Percentiles rank a stretch among this genome's conserved stretches.
phyloP scores from a whole-genome alignment of 1,284 basidiomycete species.

The Entoloma clypeatum region DNA sequence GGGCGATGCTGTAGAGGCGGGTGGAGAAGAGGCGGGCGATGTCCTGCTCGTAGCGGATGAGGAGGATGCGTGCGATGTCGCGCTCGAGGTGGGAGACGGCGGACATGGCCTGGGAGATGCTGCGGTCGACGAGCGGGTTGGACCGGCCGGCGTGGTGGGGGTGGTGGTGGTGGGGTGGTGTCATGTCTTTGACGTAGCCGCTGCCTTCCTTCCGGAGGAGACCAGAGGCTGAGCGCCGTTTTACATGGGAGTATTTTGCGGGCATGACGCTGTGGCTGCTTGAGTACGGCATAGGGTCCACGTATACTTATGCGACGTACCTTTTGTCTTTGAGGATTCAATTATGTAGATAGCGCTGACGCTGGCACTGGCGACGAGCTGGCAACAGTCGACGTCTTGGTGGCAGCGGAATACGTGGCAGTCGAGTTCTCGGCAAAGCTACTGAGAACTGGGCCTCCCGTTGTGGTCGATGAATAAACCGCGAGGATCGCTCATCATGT shows the following conservation, averaged over 20 bases:
- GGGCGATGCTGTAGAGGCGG: constrained; percentile 56
- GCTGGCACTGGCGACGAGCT: too few species aligned
- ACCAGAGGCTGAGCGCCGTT: constrained; percentile 48
- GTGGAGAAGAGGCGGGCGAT: constrained; percentile 68
- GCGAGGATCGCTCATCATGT: too few species aligned
- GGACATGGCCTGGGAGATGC: constrained; percentile 48
- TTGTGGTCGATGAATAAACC: too few species aligned
- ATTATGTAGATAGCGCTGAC: too few species aligned
- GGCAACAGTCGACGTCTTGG: too few species aligned
- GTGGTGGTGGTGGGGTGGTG: constrained; percentile 29
- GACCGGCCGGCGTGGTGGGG: too few species aligned
- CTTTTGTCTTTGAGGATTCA: too few species aligned
- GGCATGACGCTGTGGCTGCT: constrained; percentile 39
- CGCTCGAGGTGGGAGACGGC: constrained; percentile 60
- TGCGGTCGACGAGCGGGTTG: constrained; percentile 48
- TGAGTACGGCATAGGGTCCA: background rate
- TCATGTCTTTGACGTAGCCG: constrained; percentile 33
- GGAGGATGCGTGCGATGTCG: constrained; percentile 56
- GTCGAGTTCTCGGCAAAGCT: too few species aligned
- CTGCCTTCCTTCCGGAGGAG: constrained; percentile 40
- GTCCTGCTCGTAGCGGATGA: constrained; percentile 66
- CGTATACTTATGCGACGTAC: background rate
- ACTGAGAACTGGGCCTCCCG: too few species aligned
- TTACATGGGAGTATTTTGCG: constrained; percentile 68
- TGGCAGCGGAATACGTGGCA: too few species aligned